Base-by-base conservation (phyloP, 192 early-diverging fungal genomes). In the Lobosporangium transversale region DNA sequence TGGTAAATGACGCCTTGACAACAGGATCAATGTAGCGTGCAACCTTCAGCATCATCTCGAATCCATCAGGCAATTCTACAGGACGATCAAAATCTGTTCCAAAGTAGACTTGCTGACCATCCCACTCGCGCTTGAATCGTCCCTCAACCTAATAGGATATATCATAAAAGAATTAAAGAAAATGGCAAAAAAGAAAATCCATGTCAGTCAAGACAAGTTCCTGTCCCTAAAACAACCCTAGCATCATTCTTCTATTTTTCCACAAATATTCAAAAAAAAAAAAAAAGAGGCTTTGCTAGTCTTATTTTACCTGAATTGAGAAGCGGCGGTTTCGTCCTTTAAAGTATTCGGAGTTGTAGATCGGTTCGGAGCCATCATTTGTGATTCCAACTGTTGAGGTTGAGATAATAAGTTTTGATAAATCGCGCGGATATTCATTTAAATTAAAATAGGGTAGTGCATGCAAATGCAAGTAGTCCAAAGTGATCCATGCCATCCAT, bases 231-330 rank as follows among this genome's bases (percentile, higher is more conserved):
- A 48, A 20, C n/a, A 15, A 14, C 12, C 21, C 12, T 57, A 49
- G 14, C 23, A 30, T 50, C 37, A 42, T 37, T 17, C 27, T 2
- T 33, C 33, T 3, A 9, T n/a, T n/a, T n/a, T n/a, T n/a, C n/a
- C n/a, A n/a, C n/a, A n/a, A n/a, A n/a, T n/a, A n/a, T n/a, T n/a
- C n/a, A n/a, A n/a, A n/a, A n/a, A n/a, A n/a, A n/a, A n/a, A n/a
- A n/a, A n/a, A n/a, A n/a, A n/a, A n/a, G n/a, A n/a, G n/a, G n/a
- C n/a, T n/a, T n/a, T n/a, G n/a, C n/a, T n/a, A n/a, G n/a, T n/a
- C n/a, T n/a, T n/a, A n/a, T n/a, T 10, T 53, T 66, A 79, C 78
- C 67, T 79, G 78, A 26, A 79, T 20, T 6, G 78, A 79, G 55
- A 79, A 79, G 14, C 67, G 43, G 21, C 78, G 78, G 36, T 71